Evolutionary conservation across 495 filamentous ascomycete species (phyloP).

Genomic region (Talaromyces wortmannii): DNA sequence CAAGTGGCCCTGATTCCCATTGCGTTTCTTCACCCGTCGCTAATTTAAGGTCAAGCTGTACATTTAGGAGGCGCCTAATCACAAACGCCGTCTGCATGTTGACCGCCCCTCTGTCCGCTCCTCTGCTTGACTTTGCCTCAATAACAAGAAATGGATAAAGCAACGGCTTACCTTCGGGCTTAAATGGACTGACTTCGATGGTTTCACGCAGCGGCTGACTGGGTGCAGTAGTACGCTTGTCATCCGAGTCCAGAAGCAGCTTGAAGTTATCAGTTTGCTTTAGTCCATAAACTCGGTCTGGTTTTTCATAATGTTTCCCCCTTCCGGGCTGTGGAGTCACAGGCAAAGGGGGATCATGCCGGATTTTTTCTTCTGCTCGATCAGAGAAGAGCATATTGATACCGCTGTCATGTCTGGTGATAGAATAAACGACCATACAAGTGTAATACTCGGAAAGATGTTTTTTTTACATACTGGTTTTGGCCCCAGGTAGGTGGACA

Average conservation of each 20-base stretch:
- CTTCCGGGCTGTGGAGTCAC: background rate
- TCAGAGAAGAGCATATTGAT: background rate
- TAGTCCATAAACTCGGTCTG: conserved; percentile 10
- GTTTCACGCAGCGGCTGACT: background rate
- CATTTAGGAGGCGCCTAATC: conserved; percentile 6
- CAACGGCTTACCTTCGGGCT: conserved; percentile 1
- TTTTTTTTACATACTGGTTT: background rate
- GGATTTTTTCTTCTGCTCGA: background rate
- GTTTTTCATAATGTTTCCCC: background rate
- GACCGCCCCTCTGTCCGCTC: background rate
- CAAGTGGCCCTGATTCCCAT: conserved; percentile 8
- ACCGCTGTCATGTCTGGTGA: background rate
- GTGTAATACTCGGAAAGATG: too few species aligned
- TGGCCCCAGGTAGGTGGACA: background rate
- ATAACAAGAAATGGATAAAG: conserved; percentile 13
- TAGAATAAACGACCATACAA: background rate
- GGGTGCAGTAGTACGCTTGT: background rate
- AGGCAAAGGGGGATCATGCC: background rate
- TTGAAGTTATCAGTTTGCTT: conserved; percentile 6
- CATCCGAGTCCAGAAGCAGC: conserved; percentile 1
- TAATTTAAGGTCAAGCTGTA: conserved; percentile 8
- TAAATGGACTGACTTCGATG: conserved; percentile 5
- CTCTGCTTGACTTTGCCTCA: conserved; percentile 12
- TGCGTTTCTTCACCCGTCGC: background rate
- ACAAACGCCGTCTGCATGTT: conserved; percentile 15